Evolutionary conservation across 306 rosid species (phyloP), one percentile per base, ranked within the genome.

Genomic region (Cyclanthera cordifolia): DNA sequence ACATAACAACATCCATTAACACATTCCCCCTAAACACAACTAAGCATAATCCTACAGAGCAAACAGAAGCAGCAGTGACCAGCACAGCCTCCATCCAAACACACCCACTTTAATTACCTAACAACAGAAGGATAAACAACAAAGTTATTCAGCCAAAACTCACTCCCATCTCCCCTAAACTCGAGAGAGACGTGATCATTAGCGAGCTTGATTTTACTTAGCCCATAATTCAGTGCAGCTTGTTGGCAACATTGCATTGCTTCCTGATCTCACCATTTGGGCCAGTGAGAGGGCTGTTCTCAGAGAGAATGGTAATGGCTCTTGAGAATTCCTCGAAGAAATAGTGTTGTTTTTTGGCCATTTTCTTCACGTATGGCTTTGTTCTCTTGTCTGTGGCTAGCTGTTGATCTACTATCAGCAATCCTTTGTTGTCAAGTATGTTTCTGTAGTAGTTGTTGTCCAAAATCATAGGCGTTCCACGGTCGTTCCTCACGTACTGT

Each of bases 401-500:
- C 45, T 87, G 96, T 57, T 93, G 98, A 30, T 93, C 98, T 58
- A 93, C 98, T 87, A 79, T 53, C 75, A 93, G 53, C 27, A 93
- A 61, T 0, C 98, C 98, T 96, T 85, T 93, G 86, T 86, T 93
- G 82, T 93, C 98, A 76, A 89, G 78, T 15, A 92, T 92, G 83
- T 92, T 92, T 45, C 96, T 88, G 82, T 93, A 93, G 72, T 93
- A 93, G 81, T 93, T 93, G 88, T 90, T 93, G 83, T 93, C 99
- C 1, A 93, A 80, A 50, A 81, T 46, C 99, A 93, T 93, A 8
- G 96, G 99, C 0, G 96, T 93, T 2, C 99, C 99, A 13, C 99
- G 89, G 80, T 93, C 98, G 24, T 93, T 93, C 69, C 98, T 82
- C 76, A 93, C 98, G 43, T 93, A 93, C 37, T 93, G 96, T 5